phyloP scores from a whole-genome alignment of 306 rosid genomes.

The Vachellia collinsii region DNA sequence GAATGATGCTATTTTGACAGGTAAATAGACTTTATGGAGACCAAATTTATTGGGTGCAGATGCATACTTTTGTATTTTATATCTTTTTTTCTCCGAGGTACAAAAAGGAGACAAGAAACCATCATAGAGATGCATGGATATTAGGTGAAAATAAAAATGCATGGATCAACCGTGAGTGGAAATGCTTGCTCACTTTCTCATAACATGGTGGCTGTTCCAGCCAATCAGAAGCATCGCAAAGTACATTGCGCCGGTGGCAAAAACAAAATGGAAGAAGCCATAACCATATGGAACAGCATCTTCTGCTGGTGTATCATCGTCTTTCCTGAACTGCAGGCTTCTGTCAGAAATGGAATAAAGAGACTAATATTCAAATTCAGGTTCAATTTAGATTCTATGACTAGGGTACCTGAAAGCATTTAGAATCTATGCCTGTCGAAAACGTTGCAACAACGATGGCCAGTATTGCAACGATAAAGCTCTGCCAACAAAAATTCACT shows the following conservation, averaged over 20 bases:
- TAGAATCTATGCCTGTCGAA: constrained; percentile 95
- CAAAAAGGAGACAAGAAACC: not conserved
- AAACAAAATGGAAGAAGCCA: constrained; percentile 97
- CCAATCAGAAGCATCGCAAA: constrained; percentile 94
- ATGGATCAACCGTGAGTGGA: not conserved
- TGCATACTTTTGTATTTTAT: not conserved
- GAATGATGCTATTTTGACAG: not conserved
- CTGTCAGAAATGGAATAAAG: constrained; percentile 39
- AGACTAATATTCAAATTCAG: constrained; percentile 22
- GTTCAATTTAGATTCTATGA: constrained; percentile 38
- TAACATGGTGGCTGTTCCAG: constrained; percentile 84
- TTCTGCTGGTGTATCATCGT: constrained; percentile 56
- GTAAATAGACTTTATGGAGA: not conserved
- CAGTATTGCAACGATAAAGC: constrained; percentile 80
- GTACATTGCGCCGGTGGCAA: constrained; percentile 98
- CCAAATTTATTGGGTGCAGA: not conserved
- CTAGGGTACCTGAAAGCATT: constrained; percentile 78
- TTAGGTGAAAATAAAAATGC: constrained; percentile 12
- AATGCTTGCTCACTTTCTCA: constrained; percentile 62
- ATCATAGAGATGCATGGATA: not conserved
- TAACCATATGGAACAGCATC: constrained; percentile 96
- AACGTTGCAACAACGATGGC: constrained; percentile 90
- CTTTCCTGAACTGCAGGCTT: constrained; percentile 69
- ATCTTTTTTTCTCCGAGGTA: not conserved
- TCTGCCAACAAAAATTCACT: constrained; percentile 57